phyloP scores from a whole-genome alignment of 352 stramenopile genomes.

The Phytophthora idaei region DNA sequence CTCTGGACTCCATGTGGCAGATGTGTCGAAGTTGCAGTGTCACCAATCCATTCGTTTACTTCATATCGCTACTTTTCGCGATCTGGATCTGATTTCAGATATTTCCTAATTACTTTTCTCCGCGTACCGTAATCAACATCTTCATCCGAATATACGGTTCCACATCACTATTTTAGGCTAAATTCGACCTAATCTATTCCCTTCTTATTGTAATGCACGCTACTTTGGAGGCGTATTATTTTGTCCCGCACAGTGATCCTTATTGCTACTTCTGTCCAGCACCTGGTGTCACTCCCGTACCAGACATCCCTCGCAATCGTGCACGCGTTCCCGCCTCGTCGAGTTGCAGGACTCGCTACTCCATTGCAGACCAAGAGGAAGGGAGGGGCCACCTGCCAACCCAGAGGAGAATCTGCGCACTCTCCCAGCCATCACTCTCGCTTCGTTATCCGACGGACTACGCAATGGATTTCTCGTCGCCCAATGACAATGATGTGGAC shows the following conservation, averaged over 20 bases:
- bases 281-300: constrained; percentile 21
- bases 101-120: constrained; percentile 9
- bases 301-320: constrained; percentile 21
- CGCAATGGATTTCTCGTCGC: constrained; percentile 60
- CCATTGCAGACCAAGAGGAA: constrained; percentile 14
- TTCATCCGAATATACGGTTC: constrained; percentile 1
- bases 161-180: background rate
- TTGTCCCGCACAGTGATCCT: constrained; percentile 3
- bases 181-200: background rate
- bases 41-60: background rate
- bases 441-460: background rate
- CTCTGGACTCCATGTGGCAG: background rate
- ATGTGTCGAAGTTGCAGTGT: constrained; percentile 6
- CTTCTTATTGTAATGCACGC: background rate
- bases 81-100: constrained; percentile 7
- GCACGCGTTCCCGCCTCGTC: constrained; percentile 18
- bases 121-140: constrained; percentile 12
- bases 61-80: constrained; percentile 12
- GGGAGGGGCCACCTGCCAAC: constrained; percentile 11
- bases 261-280: constrained; percentile 18
- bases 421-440: background rate
- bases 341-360: constrained; percentile 16
- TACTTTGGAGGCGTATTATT: constrained; percentile 1
- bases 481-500: constrained; percentile 68
- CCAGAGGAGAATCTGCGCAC: constrained; percentile 4